Conservation (phyloP, 768 basidiomycete genomes). For the Naganishia friedmannii region DNA sequence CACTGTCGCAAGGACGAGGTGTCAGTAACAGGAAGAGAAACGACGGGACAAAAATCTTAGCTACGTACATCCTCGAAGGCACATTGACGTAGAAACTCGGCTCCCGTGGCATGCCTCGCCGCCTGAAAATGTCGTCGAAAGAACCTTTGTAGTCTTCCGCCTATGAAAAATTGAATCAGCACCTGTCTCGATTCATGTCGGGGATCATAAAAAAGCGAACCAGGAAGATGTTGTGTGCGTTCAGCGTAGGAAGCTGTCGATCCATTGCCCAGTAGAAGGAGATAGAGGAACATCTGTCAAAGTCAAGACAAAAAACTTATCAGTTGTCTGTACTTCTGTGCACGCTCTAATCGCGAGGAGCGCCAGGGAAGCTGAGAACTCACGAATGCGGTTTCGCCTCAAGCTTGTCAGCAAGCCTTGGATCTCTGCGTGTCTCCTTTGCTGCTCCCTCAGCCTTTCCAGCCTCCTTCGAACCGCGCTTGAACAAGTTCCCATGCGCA, state of each 20-base stretch:
- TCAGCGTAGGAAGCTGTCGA: conserved; percentile 45
- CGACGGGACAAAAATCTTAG: neutral
- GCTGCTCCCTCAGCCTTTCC: neutral
- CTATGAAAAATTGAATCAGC: conserved; percentile 22
- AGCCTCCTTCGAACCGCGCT: conserved; percentile 9
- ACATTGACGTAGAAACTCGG: conserved; percentile 56
- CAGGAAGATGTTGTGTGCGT: conserved; percentile 56
- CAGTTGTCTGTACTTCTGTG: neutral
- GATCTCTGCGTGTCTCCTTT: conserved; percentile 35
- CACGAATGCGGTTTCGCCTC: conserved; percentile 44
- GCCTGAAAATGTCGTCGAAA: conserved; percentile 55
- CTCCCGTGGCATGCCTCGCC: conserved; percentile 53
- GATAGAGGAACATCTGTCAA: conserved; percentile 52
- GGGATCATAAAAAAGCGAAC: conserved; percentile 29
- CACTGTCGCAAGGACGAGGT: conserved; percentile 35
- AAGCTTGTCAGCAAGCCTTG: conserved; percentile 39
- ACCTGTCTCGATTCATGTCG: neutral
- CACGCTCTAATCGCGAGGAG: too few relatives aligned
- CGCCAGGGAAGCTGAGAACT: conserved; percentile 11
- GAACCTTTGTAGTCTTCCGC: conserved; percentile 55
- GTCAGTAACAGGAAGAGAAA: neutral
- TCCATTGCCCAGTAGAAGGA: conserved; percentile 56
- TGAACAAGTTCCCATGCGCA: conserved; percentile 53
- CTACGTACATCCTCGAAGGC: conserved; percentile 50
- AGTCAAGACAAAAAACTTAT: neutral